These are phyloP conservation scores for Cenococcum geophilum DNA, from an alignment of 495 filamentous ascomycete species.

Conservation along the genomic window DNA sequence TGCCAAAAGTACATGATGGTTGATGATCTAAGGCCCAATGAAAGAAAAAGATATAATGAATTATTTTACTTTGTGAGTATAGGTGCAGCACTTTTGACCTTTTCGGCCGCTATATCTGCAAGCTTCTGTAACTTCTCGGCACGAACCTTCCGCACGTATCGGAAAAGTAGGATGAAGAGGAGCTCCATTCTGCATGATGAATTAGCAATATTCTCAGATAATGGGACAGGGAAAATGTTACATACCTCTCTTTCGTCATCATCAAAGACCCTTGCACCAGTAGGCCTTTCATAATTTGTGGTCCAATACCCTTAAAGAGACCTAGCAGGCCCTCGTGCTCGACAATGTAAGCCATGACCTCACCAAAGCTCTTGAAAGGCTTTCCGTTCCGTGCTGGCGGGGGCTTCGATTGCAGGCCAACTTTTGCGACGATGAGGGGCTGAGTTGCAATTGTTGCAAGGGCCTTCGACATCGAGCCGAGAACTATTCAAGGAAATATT, in stretches of 20 bases:
- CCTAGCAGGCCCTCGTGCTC: constrained; percentile 75
- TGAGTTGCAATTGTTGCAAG: constrained; percentile 90
- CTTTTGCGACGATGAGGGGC: constrained; percentile 96
- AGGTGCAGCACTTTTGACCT: constrained; percentile 39
- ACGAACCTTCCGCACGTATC: constrained; percentile 65
- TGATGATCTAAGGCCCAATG: not conserved
- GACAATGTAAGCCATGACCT: constrained; percentile 91
- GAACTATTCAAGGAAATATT: constrained; percentile 48
- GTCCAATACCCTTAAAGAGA: constrained; percentile 94
- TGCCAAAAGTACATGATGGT: not conserved
- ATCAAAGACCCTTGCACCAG: constrained; percentile 93
- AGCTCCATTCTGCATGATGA: constrained; percentile 67
- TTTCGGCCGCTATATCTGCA: constrained; percentile 51
- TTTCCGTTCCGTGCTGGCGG: constrained; percentile 79
- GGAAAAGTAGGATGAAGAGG: constrained; percentile 78
- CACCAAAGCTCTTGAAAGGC: constrained; percentile 88
- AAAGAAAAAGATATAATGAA: not conserved
- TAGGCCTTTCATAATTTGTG: constrained; percentile 87
- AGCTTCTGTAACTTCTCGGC: constrained; percentile 65
- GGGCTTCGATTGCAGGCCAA: constrained; percentile 87
- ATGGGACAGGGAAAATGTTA: constrained; percentile 6
- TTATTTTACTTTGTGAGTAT: constrained; percentile 21
- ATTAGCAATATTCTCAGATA: constrained; percentile 31
- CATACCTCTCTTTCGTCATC: constrained; percentile 98
- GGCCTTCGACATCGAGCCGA: constrained; percentile 89